Percentiles rank a stretch among this genome's conserved stretches.
Evolutionary conservation across 2,329 filamentous ascomycete species (phyloP).

Genomic region (Cladophialophora exuberans): DNA sequence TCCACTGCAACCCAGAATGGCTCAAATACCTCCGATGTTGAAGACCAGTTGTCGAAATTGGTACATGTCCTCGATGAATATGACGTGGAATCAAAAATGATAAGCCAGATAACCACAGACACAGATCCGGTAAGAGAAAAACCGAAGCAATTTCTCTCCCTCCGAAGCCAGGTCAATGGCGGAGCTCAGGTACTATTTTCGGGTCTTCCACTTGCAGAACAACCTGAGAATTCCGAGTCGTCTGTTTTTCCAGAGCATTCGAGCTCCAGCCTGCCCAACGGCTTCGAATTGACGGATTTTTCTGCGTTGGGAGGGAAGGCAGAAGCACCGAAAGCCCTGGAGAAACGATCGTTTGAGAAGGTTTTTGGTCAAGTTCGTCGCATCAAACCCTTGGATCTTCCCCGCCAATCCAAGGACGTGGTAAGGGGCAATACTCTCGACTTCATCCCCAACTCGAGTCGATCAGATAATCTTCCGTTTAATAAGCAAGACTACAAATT

Average conservation of each 20-base stretch:
- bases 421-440: conserved; percentile 35
- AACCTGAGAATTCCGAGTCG: conserved; percentile 50
- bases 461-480: conserved; percentile 30
- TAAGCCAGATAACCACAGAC: conserved; percentile 10
- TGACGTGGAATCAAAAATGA: conserved; percentile 9
- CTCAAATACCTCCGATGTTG: conserved; percentile 3
- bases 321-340: conserved; percentile 33
- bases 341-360: conserved; percentile 48
- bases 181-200: conserved; percentile 82
- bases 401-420: conserved; percentile 41
- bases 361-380: conserved; percentile 47
- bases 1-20: conserved; percentile 18
- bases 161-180: conserved; percentile 31
- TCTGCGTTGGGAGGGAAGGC: conserved; percentile 29
- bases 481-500: conserved; percentile 47
- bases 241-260: conserved; percentile 7
- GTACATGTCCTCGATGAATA: conserved; percentile 13
- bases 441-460: conserved; percentile 17
- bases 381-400: conserved; percentile 45
- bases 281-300: conserved; percentile 68
- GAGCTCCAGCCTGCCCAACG: conserved; percentile 67
- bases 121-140: conserved; percentile 3
- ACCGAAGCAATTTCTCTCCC: conserved; percentile 27
- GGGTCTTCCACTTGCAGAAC: conserved; percentile 66
- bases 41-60: conserved; percentile 20